phyloP scores from a whole-genome alignment of 2,329 filamentous ascomycete species.

The Alternaria tenuissima region DNA sequence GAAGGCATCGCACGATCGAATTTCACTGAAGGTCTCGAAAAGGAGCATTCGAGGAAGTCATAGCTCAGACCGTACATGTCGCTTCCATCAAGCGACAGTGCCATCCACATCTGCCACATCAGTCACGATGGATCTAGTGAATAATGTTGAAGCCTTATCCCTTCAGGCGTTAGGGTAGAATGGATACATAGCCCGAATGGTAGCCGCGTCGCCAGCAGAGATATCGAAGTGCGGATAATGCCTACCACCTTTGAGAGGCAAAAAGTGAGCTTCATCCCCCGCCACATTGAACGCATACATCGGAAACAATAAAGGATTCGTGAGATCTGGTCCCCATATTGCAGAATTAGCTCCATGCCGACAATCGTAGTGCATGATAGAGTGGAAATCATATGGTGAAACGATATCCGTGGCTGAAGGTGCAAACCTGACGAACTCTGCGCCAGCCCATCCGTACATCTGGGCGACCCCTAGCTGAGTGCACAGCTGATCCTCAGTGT shows the following conservation, averaged over 20 bases:
- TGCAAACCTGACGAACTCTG: background rate
- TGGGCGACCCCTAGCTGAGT: background rate
- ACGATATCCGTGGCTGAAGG: background rate
- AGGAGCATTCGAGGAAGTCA: background rate
- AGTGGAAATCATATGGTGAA: background rate
- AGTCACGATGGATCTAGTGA: background rate
- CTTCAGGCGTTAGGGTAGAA: background rate
- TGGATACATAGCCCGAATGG: background rate
- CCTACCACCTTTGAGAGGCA: background rate
- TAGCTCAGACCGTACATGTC: background rate
- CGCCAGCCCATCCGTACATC: background rate
- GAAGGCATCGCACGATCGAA: background rate
- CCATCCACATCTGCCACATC: background rate
- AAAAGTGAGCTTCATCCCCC: background rate
- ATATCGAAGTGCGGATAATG: background rate
- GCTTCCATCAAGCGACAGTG: background rate
- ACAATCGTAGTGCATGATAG: conserved; percentile 2
- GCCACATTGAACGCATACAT: background rate
- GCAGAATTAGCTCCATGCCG: background rate
- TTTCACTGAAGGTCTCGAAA: background rate
- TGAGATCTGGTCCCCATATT: background rate
- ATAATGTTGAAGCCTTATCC: background rate
- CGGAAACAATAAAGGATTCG: background rate
- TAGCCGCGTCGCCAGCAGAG: background rate
- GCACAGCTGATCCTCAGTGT: background rate